Percentiles rank a stretch among this genome's conserved stretches.
Evolutionary conservation across 1,284 basidiomycete species (phyloP).

Genomic region (Trichosporon coremiiforme): DNA sequence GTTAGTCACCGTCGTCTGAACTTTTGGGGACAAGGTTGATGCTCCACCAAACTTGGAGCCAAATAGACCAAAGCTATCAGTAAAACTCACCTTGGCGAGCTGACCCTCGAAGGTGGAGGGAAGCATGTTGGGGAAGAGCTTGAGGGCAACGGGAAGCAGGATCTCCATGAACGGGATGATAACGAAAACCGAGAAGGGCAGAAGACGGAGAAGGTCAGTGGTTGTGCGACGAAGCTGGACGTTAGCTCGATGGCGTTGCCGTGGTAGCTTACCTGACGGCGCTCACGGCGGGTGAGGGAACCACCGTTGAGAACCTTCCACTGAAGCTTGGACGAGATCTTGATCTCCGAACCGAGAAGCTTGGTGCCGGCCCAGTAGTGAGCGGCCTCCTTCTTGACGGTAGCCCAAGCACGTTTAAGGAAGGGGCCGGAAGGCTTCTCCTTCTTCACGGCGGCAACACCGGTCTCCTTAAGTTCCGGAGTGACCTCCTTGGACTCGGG

Average conservation of each 20-base stretch:
- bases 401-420: constrained; percentile 67
- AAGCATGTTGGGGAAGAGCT: constrained; percentile 98
- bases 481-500: constrained; percentile 18
- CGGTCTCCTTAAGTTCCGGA: constrained; percentile 30
- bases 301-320: constrained; percentile 92
- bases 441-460: constrained; percentile 63
- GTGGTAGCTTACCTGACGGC: constrained; percentile 71
- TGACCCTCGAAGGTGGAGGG: constrained; percentile 99
- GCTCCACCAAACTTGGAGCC: background rate
- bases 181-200: constrained; percentile 94
- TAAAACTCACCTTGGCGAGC: constrained; percentile 72
- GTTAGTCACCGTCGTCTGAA: constrained; percentile 1
- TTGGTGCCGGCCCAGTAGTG: constrained; percentile 99
- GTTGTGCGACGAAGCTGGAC: constrained; percentile 85
- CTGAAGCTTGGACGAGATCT: constrained; percentile 83
- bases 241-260: background rate
- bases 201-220: constrained; percentile 83
- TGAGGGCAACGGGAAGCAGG: constrained; percentile 92
- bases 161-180: constrained; percentile 98
- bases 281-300: constrained; percentile 85
- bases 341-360: constrained; percentile 89
- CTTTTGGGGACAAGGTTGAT: constrained; percentile 5
- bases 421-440: constrained; percentile 47
- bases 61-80: background rate
- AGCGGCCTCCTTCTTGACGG: constrained; percentile 90